These are phyloP conservation scores for Aspergillus tubingensis DNA, from an alignment of 2,329 filamentous ascomycete genomes.

Conservation along the genomic window DNA sequence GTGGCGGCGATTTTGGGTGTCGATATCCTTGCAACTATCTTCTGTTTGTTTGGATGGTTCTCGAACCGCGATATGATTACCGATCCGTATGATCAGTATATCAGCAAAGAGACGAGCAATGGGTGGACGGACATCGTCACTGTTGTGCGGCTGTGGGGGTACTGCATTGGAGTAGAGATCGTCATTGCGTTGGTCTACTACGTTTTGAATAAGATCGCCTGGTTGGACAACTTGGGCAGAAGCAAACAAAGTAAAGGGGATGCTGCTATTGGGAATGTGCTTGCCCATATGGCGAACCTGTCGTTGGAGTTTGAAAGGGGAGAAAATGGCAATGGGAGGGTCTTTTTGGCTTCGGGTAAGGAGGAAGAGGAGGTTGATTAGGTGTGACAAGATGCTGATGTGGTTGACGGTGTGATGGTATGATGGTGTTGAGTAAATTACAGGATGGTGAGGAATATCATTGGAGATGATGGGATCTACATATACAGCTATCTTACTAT, in stretches of 20 bases:
- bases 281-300: background rate
- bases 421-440: no score
- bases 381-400: no score
- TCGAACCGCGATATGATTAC: conserved; percentile 31
- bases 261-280: background rate
- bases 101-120: background rate
- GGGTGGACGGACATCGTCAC: background rate
- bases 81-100: background rate
- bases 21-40: conserved; percentile 70
- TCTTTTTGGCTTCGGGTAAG: background rate
- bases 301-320: background rate
- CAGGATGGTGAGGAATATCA: no score
- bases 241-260: background rate
- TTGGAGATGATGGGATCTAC: no score
- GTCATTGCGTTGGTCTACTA: background rate
- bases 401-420: no score
- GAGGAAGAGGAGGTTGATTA: background rate
- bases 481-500: no score
- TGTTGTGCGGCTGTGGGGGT: background rate
- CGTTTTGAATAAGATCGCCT: background rate
- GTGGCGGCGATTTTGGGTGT: conserved; percentile 70
- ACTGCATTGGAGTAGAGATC: background rate
- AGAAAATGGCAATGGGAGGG: background rate
- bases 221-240: background rate
- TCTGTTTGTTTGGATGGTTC: conserved; percentile 75